Conservation (phyloP, 495 filamentous ascomycete species). For the Chaetomium cochliodes region DNA sequence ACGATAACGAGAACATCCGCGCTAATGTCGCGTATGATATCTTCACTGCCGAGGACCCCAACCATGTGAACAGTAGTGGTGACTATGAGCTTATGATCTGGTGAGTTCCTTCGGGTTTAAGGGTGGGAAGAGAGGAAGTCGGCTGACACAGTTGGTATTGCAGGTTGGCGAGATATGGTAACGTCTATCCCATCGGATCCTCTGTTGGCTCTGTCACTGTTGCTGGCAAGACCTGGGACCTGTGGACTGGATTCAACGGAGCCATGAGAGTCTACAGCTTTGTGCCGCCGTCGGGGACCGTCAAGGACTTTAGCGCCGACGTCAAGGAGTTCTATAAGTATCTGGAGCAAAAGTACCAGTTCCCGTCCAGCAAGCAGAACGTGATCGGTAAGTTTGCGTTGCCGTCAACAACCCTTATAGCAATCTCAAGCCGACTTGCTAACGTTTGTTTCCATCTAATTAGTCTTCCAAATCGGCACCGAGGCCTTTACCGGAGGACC, state of each 20-base stretch:
- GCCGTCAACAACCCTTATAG: not conserved
- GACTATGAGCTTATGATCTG: slow-evolving; percentile 55
- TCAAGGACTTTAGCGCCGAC: slow-evolving; percentile 40
- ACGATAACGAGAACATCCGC: slow-evolving; percentile 39
- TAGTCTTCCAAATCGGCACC: slow-evolving; percentile 2
- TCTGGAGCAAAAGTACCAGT: slow-evolving; percentile 38
- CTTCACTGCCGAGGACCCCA: slow-evolving; percentile 48
- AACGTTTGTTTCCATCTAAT: not conserved
- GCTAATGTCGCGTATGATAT: slow-evolving; percentile 52
- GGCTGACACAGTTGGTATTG: not conserved
- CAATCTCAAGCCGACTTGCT: not conserved
- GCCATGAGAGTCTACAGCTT: slow-evolving; percentile 49
- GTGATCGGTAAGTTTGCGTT: slow-evolving; percentile 46
- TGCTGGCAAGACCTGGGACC: slow-evolving; percentile 39
- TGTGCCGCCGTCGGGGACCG: slow-evolving; percentile 31
- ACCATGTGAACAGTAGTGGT: slow-evolving; percentile 46
- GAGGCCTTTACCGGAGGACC: slow-evolving; percentile 2
- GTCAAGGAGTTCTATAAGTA: slow-evolving; percentile 49
- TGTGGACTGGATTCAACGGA: slow-evolving; percentile 35
- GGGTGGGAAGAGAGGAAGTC: too few relatives aligned
- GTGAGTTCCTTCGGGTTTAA: slow-evolving; percentile 25
- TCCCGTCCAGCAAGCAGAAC: slow-evolving; percentile 43
- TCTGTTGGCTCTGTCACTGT: slow-evolving; percentile 32
- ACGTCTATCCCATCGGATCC: slow-evolving; percentile 45
- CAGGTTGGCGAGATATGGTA: slow-evolving; percentile 43